Base-by-base conservation (phyloP, 805 yeast genomes). In the Nakazawaea sp. region DNA sequence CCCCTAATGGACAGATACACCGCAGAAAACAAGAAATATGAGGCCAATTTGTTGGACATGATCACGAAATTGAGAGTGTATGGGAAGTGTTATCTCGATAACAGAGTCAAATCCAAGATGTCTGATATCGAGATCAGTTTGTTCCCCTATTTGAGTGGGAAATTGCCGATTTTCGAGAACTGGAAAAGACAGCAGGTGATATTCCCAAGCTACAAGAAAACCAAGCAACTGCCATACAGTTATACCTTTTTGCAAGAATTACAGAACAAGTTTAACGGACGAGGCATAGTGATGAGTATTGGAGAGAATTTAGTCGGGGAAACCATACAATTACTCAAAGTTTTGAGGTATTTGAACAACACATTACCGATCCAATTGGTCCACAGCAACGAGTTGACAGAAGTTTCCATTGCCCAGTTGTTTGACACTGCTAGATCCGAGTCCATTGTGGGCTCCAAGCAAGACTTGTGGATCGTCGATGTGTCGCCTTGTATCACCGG, bases 271-370 rank as follows among this genome's bases (percentile, higher is more conserved):
- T 42, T 57, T 18, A 54, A 55, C 10, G 78, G 78, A 3, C 56
- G 55, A 41, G 85, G 85, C 3, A 69, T 76, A 17, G 81, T 74
- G 2, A 51, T 78, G 4, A 68, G 80, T 4, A 70, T 71, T 2
- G 52, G 68, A 15, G 68, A 75, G 37, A 51, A 53, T 12, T 65
- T 71, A 38, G 56, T 62, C 15, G 59, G 63, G 18, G 81, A 75
- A 39, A 45, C 73, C 19, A 53, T 62, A 8, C 70, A 68, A 35
- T 54, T 77, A 27, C 58, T 76, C 2, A 47, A 73, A 9, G 56
- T 75, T 0, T 53, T 78, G 27, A 56, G 83, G 23, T 65, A 72
- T 5, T 59, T 75, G 31, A 59, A 67, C 46, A 75, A 72, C 47
- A 53, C 53, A 13, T 48, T 68, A 3, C 85, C 84, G 1, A 59